Evolutionary conservation across 176 grass and related monocot genomes (phyloP), one percentile per base, ranked within the genome.

Genomic region (Pontederia paniculata): DNA sequence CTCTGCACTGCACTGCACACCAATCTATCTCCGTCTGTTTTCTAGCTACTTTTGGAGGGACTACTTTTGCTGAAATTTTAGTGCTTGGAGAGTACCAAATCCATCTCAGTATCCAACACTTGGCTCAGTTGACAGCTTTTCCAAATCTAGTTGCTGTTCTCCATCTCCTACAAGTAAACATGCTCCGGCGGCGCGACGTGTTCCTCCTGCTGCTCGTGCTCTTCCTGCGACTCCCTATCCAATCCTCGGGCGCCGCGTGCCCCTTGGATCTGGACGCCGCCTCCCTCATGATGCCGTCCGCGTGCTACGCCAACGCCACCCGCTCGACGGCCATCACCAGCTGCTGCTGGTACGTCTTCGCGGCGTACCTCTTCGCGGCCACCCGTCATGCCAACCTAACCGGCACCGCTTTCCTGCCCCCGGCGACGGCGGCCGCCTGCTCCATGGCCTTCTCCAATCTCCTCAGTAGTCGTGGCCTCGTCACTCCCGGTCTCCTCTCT

Each of bases 321-420:
- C 12, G 20, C 0, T 45, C 51, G 12, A 44, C 60, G 43, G 56
- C 17, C 16, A 54, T 63, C 44, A 90, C 71, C 19, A 77, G 74
- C 17, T 90, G 86, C 74, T 90, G 86, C 74, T 90, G 81, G 81
- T 85, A 68, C 70, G 81, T 90, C 42, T 68, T 67, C 43, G 77
- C 70, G 10, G 65, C 81, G 3, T 81, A 78, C 74, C 60, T 81
- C 61, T 89, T 65, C 58, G 81, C 81, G 2, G 74, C 67, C 10
- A 51, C 71, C 17, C 55, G 28, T 10, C 41, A 81, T 19, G 77
- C 74, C 52, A 89, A 81, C 67, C 61, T 52, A 19, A 76, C 81
- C 15, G 81, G 74, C 12, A 42, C 45, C 2, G 86, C 86, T 14
- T 89, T 89, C 78, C 80, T 89, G 1, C 67, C 74, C 0, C 15